phyloP scores from a whole-genome alignment of 805 yeast genomes.

The Ogataea henricii region DNA sequence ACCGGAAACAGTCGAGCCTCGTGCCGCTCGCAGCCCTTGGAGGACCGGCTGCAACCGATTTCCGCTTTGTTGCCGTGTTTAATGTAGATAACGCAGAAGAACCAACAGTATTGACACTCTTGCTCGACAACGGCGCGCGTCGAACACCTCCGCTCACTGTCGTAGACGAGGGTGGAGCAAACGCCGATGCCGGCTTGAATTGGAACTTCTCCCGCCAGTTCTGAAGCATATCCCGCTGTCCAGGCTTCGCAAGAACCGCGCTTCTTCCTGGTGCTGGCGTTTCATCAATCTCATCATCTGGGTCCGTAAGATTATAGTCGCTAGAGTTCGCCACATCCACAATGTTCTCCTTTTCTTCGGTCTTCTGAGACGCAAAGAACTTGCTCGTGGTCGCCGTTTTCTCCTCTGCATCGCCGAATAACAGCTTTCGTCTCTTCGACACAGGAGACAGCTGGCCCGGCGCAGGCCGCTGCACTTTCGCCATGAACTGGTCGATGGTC shows the following conservation, averaged over 20 bases:
- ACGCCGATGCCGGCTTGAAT: neutral
- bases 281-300: conserved; percentile 26
- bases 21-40: neutral
- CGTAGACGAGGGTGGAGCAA: neutral
- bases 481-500: conserved; percentile 27
- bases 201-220: conserved; percentile 10
- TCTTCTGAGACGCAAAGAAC: conserved; percentile 16
- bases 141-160: neutral
- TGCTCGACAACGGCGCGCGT: conserved; percentile 1
- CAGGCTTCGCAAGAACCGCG: too few species aligned
- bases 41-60: neutral
- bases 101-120: conserved; percentile 4
- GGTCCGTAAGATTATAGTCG: conserved; percentile 33
- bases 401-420: conserved; percentile 17
- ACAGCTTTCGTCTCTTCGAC: conserved; percentile 29
- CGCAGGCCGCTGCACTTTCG: conserved; percentile 8
- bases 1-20: conserved; percentile 6
- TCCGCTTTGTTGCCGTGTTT: neutral
- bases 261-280: too few species aligned
- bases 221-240: neutral
- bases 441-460: conserved; percentile 24
- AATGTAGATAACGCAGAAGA: neutral
- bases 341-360: neutral
- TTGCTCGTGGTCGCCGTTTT: conserved; percentile 20
- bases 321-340: conserved; percentile 21